Conservation (phyloP, 257 asterid species). For the Capsicum chinense region DNA sequence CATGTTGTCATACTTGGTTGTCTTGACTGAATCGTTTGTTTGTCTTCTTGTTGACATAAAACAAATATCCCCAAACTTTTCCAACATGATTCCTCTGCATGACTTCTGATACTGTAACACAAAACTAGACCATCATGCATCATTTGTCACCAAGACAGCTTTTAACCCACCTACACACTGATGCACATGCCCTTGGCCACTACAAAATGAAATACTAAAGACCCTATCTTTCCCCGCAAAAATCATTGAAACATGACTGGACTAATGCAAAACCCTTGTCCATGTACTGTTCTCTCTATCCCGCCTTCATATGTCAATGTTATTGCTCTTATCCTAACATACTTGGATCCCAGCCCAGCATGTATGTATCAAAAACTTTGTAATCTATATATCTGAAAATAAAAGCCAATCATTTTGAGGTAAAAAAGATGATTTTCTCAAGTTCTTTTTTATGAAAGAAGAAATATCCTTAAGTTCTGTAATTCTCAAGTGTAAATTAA, state of each 20-base stretch:
- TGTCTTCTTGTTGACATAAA: not conserved
- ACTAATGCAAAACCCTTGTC: conserved; percentile 2
- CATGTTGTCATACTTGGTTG: not conserved
- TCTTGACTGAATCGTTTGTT: not conserved
- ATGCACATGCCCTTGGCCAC: conserved; percentile 1
- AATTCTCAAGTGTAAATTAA: not conserved
- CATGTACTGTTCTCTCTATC: not conserved
- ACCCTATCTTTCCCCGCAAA: not conserved
- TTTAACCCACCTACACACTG: not conserved
- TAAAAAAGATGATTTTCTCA: not conserved
- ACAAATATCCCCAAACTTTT: not conserved
- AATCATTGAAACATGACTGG: not conserved
- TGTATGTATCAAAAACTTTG: not conserved
- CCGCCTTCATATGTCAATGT: not conserved
- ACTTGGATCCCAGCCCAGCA: not conserved
- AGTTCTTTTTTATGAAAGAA: not conserved
- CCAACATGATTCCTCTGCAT: not conserved
- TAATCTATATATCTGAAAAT: conserved; percentile 5
- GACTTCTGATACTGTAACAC: conserved; percentile 17
- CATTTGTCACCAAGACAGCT: not conserved
- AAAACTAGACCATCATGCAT: conserved; percentile 4
- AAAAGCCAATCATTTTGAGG: not conserved
- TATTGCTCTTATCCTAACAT: conserved; percentile 4
- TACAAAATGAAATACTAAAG: not conserved
- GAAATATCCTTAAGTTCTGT: conserved; percentile 6